Base-by-base conservation (phyloP, 495 filamentous ascomycete species). In the Cercophora newfieldiana region DNA sequence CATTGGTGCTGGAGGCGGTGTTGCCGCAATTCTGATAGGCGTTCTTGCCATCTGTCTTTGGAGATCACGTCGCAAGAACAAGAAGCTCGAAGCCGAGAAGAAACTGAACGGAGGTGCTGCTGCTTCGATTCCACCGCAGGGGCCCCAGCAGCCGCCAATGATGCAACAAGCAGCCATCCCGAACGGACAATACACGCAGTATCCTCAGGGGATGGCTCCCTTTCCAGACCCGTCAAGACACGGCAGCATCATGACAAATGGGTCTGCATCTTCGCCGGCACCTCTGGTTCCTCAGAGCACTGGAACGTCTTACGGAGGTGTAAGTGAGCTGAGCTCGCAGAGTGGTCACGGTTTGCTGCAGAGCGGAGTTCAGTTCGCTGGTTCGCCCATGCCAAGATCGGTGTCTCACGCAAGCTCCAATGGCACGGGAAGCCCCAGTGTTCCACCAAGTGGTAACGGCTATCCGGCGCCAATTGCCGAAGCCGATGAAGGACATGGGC, bases 1-100 rank as follows among this genome's bases (percentile, higher is more conserved):
- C 26, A 76, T 72, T 29, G 71, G 70, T 10, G 72, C 69, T 2
- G 72, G 70, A 21, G 69, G 53, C 8, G 72, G 66, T 12, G 61
- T 71, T 16, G 72, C 66, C 12, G 67, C 26, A 18, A 67, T 70
- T 33, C 37, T 66, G 22, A 71, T 74, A 18, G 64, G 19, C 25
- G 63, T 29, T 8, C 63, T 74, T 7, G 62, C 54, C 16, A 37
- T 68, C 26, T 69, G 63, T 53, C 54, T 73, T 0, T 71, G 66
- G 67, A 33, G 65, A n/a, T 59, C 49, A 4, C 55, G 59, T 1
- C 66, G 63, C 16, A 75, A 73, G 64, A 73, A 50, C n/a, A 75
- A 67, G 63, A 56, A 66, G n/a, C 63, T 61, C 2, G 22, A 60
- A 7, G n/a, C 26, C 2, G 55, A 54, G 24, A 26, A 58, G 16